Conservation (phyloP, 2,329 filamentous ascomycete species). For the Penicillium thymicola region DNA sequence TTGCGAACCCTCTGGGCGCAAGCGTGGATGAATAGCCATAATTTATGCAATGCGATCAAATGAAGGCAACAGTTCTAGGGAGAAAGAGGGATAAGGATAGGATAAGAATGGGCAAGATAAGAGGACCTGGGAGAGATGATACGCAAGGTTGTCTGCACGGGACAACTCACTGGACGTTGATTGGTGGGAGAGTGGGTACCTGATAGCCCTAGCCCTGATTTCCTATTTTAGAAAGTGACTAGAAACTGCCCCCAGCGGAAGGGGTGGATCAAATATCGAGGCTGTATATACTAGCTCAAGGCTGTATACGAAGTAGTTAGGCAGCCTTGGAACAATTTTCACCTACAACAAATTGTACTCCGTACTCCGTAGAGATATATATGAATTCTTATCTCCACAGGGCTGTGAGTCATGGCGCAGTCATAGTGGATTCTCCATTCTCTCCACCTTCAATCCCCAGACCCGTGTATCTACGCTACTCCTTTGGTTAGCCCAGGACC, state of each 20-base stretch:
- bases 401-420: slow-evolving; percentile 17
- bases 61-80: background rate
- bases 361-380: too few relatives aligned
- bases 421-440: slow-evolving; percentile 13
- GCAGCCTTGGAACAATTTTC: background rate
- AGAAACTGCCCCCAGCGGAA: background rate
- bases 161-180: slow-evolving; percentile 13
- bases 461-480: background rate
- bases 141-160: slow-evolving; percentile 20
- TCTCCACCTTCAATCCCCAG: slow-evolving; percentile 9
- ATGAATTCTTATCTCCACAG: slow-evolving; percentile 4
- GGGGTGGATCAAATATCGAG: background rate
- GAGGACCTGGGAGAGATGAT: slow-evolving; percentile 10
- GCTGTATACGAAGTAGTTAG: background rate
- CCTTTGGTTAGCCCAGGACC: background rate
- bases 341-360: background rate
- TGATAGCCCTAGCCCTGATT: slow-evolving; percentile 23
- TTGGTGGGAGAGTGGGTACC: slow-evolving; percentile 16
- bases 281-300: background rate
- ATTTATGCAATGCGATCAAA: background rate
- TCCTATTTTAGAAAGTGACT: slow-evolving; percentile 7
- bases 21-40: slow-evolving; percentile 45
- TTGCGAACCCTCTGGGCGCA: slow-evolving; percentile 25
- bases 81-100: slow-evolving; percentile 8
- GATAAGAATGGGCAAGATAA: slow-evolving; percentile 15